These are phyloP conservation scores for Nitzschia sp. DNA, from an alignment of 108 stramenopile species.

Conservation along the genomic window DNA sequence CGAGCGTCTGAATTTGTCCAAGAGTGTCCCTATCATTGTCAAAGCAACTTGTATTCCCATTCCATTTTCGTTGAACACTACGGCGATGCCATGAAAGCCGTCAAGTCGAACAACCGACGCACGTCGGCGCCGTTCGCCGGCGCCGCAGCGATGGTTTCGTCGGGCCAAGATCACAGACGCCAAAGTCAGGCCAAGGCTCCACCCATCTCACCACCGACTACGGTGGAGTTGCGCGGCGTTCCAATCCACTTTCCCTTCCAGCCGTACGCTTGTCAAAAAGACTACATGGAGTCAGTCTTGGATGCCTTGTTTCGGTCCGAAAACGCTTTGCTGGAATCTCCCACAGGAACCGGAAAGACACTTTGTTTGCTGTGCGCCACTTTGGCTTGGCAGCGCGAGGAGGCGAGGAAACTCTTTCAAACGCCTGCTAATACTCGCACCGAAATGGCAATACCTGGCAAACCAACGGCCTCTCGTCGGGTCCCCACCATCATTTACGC, in stretches of 20 bases:
- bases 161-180: no score
- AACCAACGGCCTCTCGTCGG: conserved; percentile 3
- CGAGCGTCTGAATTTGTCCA: background rate
- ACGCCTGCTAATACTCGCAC: background rate
- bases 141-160: no score
- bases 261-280: conserved; percentile 93
- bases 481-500: conserved; percentile 94
- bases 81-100: conserved; percentile 1
- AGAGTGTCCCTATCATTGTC: background rate
- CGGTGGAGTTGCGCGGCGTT: conserved; percentile 68
- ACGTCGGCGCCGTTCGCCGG: no score
- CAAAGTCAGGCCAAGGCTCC: background rate
- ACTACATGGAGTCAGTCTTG: conserved; percentile 92
- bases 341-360: conserved; percentile 89
- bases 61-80: background rate
- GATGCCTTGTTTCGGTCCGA: conserved; percentile 69
- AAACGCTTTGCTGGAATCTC: conserved; percentile 88
- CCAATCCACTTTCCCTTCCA: conserved; percentile 93
- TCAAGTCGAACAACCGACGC: conserved; percentile 4
- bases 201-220: conserved; percentile 52
- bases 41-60: no score
- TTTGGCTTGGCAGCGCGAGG: conserved; percentile 84
- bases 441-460: background rate
- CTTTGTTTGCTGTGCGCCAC: conserved; percentile 83
- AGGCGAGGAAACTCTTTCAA: conserved; percentile 31